Evolutionary conservation across 805 yeast species (phyloP).

Genomic region (Pichia exigua): DNA sequence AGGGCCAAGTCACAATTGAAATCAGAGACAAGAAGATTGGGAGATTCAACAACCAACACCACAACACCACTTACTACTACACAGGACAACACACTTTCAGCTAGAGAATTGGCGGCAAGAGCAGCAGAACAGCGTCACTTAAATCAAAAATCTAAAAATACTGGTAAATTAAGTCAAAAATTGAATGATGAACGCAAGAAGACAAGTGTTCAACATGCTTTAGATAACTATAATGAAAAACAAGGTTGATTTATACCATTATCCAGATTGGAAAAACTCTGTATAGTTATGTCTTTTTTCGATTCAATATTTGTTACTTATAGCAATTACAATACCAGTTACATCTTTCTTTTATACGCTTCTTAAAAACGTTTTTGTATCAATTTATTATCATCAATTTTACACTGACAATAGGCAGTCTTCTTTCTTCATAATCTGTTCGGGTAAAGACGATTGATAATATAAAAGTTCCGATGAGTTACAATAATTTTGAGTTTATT

Average conservation of each 20-base stretch:
- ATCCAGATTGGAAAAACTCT: background rate
- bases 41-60: background rate
- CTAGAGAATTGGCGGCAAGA: constrained; percentile 23
- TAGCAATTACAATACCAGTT: no score
- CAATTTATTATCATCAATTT: no score
- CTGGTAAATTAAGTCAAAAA: constrained; percentile 22
- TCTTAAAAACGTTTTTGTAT: no score
- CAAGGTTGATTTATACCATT: background rate
- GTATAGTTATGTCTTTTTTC: background rate
- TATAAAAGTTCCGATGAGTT: no score
- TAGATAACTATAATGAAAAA: background rate
- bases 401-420: no score
- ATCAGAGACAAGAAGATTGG: background rate
- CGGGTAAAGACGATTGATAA: no score
- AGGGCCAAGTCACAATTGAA: background rate
- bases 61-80: background rate
- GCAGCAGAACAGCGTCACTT: constrained; percentile 20
- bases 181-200: constrained; percentile 21
- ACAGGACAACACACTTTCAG: constrained; percentile 3
- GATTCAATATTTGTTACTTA: no score
- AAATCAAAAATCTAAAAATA: constrained; percentile 8
- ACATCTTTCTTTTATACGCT: no score
- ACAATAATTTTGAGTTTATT: no score
- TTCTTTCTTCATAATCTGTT: no score
- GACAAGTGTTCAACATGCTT: background rate